Conservation (phyloP, 768 basidiomycete species). For the Lentinula aciculospora region DNA sequence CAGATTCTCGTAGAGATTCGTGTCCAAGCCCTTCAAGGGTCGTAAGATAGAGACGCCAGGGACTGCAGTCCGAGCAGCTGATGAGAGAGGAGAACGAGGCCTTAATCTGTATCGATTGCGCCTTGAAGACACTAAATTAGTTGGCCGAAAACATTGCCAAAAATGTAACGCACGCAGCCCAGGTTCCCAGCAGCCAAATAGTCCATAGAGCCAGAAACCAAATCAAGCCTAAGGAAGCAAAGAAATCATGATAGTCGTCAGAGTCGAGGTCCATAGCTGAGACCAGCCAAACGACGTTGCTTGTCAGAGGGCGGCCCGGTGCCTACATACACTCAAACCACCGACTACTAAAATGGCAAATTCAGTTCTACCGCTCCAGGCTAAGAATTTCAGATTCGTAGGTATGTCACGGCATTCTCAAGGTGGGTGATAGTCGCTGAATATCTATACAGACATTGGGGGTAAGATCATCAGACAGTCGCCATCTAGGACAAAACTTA, state of each 20-base stretch:
- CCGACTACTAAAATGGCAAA: background rate
- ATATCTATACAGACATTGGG: background rate
- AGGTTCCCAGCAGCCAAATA: slow-evolving; percentile 62
- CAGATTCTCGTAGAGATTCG: slow-evolving; percentile 93
- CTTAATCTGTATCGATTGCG: slow-evolving; percentile 69
- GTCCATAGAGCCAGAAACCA: slow-evolving; percentile 67
- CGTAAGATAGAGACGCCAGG: slow-evolving; percentile 94
- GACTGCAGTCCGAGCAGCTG: slow-evolving; percentile 37
- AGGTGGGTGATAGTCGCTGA: background rate
- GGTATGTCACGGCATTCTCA: background rate
- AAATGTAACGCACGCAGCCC: slow-evolving; percentile 53
- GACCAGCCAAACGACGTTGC: background rate
- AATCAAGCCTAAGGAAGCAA: slow-evolving; percentile 37
- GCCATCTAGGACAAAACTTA: background rate
- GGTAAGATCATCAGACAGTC: background rate
- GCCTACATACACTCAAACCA: background rate
- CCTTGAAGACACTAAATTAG: slow-evolving; percentile 30
- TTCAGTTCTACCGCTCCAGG: background rate
- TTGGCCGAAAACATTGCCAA: background rate
- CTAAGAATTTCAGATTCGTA: background rate
- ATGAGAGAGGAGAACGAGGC: slow-evolving; percentile 54
- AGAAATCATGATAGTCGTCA: slow-evolving; percentile 10
- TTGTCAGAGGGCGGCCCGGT: too few species aligned
- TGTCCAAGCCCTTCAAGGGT: slow-evolving; percentile 91
- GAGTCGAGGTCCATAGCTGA: background rate